Evolutionary conservation across 306 rosid genomes (phyloP).

Genomic region (Acacia confusa): DNA sequence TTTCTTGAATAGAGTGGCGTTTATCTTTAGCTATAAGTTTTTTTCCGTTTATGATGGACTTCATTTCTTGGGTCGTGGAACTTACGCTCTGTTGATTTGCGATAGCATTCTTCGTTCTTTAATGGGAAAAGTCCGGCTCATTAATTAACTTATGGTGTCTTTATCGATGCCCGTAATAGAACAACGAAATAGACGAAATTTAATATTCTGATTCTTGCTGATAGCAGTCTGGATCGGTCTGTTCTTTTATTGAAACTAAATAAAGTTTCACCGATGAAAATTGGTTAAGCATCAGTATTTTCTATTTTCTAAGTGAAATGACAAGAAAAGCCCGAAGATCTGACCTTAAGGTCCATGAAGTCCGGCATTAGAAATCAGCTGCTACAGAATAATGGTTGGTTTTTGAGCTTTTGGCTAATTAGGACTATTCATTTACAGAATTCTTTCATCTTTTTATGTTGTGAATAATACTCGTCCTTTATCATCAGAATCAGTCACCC

Average conservation of each 20-base stretch:
- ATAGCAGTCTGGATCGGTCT: neutral
- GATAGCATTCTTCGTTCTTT: neutral
- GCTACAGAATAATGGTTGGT: neutral
- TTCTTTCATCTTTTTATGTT: neutral
- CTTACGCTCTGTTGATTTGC: slow-evolving; percentile 22
- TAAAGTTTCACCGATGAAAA: neutral
- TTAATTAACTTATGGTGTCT: slow-evolving; percentile 9
- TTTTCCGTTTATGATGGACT: neutral
- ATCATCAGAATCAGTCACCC: neutral
- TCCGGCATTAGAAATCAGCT: neutral
- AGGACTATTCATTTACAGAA: neutral
- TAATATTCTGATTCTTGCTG: neutral
- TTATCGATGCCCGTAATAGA: slow-evolving; percentile 4
- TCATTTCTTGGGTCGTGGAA: slow-evolving; percentile 22
- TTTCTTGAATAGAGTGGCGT: slow-evolving; percentile 25
- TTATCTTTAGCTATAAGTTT: neutral
- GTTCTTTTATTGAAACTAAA: neutral
- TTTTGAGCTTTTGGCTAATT: neutral
- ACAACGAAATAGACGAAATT: neutral
- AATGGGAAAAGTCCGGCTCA: neutral
- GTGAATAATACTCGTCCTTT: neutral
- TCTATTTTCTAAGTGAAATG: neutral
- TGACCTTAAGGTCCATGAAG: neutral
- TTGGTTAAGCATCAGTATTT: slow-evolving; percentile 6
- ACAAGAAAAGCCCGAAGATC: neutral